Evolutionary conservation across 2,329 filamentous ascomycete genomes (phyloP), one percentile per base, ranked within the genome.

Genomic region (Fusarium fracticaudum): DNA sequence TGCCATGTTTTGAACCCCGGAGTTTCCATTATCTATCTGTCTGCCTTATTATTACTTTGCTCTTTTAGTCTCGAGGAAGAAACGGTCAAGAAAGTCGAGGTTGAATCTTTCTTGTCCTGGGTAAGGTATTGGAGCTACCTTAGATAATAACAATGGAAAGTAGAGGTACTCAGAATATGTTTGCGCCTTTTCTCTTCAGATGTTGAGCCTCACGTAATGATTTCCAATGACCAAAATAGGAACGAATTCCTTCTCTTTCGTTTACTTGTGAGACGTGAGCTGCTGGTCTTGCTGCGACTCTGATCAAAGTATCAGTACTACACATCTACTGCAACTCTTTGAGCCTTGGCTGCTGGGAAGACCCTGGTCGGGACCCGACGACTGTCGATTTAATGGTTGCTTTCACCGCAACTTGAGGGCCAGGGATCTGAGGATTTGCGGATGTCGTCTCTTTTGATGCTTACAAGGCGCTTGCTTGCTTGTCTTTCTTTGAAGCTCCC

Each of bases 321-420:
- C 22, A 48, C 35, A 48, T 51, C 43, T 44, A 66, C 63, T 64
- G 55, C 44, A 53, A 57, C 26, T 51, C 50, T 59, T 59, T 54
- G 60, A 20, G 44, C 24, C 67, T 66, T 67, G 60, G 69, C 57
- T 58, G 55, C 77, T 54, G 57, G 77, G 77, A 77, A 77, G 61
- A 77, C 74, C 77, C 77, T 67, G 60, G 77, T 76, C 54, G 45
- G 53, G 24, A 53, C 60, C 54, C 67, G 69, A 71, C 64, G 70
- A 67, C 67, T 66, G 54, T 67, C 51, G 67, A 71, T 70, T 70
- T 48, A 66, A 66, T 68, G 74, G 70, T 66, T 64, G 67, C 77
- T 78, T 78, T 78, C 77, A 78, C 77, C 77, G 77, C 77, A 78
- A 78, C 73, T 78, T 78, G 72, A 65, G 64, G 64, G 72, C 44